These are phyloP conservation scores for Torulaspora indica DNA, from an alignment of 805 yeast genomes.

Conservation along the genomic window DNA sequence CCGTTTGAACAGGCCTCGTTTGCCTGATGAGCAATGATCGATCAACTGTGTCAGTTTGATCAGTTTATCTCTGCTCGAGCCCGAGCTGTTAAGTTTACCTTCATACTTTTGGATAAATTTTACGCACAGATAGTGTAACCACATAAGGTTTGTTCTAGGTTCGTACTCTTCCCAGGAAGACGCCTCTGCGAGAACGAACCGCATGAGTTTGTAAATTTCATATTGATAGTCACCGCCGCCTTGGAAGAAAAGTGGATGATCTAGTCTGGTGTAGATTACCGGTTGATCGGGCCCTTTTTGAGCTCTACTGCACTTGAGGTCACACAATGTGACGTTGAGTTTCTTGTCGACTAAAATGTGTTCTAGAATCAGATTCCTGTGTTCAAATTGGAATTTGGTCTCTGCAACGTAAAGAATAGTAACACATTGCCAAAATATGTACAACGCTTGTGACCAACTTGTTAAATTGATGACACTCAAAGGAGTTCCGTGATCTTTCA, in stretches of 20 bases:
- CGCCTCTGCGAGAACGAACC: slow-evolving; percentile 30
- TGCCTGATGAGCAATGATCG: slow-evolving; percentile 13
- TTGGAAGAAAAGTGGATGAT: slow-evolving; percentile 56
- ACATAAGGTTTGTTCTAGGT: slow-evolving; percentile 50
- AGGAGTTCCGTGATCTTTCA: slow-evolving; percentile 32
- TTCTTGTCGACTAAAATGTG: slow-evolving; percentile 47
- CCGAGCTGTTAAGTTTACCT: slow-evolving; percentile 12
- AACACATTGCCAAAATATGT: slow-evolving; percentile 52
- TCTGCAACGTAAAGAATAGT: slow-evolving; percentile 51
- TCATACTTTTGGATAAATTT: slow-evolving; percentile 39
- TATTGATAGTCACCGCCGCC: slow-evolving; percentile 59
- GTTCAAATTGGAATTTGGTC: slow-evolving; percentile 53
- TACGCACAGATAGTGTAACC: slow-evolving; percentile 61
- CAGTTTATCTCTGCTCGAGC: slow-evolving; percentile 22
- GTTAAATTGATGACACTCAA: slow-evolving; percentile 11
- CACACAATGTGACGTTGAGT: slow-evolving; percentile 49
- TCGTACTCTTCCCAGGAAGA: slow-evolving; percentile 28
- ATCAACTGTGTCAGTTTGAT: slow-evolving; percentile 16
- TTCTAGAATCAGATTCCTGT: slow-evolving; percentile 65
- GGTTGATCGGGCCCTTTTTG: slow-evolving; percentile 12
- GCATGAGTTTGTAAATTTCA: slow-evolving; percentile 57
- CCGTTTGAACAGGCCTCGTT: slow-evolving; percentile 17
- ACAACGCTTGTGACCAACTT: slow-evolving; percentile 29
- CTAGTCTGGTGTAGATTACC: slow-evolving; percentile 51
- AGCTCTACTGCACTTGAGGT: slow-evolving; percentile 50